These are phyloP conservation scores for Epicoccum sorghinum DNA, from an alignment of 2,329 filamentous ascomycete genomes.

Conservation along the genomic window DNA sequence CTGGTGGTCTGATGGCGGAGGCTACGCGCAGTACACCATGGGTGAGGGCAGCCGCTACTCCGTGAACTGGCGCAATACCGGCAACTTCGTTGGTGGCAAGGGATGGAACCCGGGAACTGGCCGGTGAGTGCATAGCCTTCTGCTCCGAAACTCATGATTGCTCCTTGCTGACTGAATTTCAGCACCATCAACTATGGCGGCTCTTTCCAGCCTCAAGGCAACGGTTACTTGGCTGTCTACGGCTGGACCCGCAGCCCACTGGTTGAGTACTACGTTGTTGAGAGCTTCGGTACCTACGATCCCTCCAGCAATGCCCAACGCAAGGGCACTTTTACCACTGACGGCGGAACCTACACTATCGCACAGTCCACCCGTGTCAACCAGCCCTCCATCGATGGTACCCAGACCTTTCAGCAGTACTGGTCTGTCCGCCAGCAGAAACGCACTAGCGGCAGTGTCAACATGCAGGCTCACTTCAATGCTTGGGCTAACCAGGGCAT, in stretches of 20 bases:
- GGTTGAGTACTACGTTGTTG: conserved; percentile 65
- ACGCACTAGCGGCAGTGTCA: conserved; percentile 52
- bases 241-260: conserved; percentile 61
- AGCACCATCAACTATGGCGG: conserved; percentile 28
- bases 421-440: conserved; percentile 59
- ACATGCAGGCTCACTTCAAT: conserved; percentile 36
- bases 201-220: conserved; percentile 29
- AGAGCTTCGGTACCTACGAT: conserved; percentile 55
- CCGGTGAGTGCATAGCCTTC: conserved; percentile 49
- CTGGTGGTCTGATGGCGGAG: conserved; percentile 62
- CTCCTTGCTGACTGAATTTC: neutral
- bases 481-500: conserved; percentile 33
- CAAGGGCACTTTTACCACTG: conserved; percentile 58
- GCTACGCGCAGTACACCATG: conserved; percentile 29
- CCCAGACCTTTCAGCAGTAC: conserved; percentile 60
- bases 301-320: conserved; percentile 51
- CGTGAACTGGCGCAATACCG: conserved; percentile 29
- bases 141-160: neutral
- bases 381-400: conserved; percentile 60
- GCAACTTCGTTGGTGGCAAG: conserved; percentile 38
- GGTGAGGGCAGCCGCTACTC: conserved; percentile 30
- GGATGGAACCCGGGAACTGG: conserved; percentile 47
- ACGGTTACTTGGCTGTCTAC: conserved; percentile 53
- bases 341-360: conserved; percentile 60
- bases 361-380: conserved; percentile 56